Conservation (phyloP, 2,329 filamentous ascomycete species). For the Talaromyces pinophilus region DNA sequence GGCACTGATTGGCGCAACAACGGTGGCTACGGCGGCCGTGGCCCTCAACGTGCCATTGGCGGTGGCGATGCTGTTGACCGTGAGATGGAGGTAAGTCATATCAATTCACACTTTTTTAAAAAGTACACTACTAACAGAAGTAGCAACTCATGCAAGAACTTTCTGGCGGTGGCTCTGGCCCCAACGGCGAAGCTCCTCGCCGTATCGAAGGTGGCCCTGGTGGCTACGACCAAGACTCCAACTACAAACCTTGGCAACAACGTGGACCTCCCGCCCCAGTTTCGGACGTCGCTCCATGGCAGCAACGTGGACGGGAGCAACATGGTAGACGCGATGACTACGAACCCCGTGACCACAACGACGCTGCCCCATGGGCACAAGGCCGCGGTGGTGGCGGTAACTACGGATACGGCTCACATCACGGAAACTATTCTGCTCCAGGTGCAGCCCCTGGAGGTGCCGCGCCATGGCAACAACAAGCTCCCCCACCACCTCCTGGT, state of each 20-base stretch:
- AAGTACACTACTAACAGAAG: conserved; percentile 45
- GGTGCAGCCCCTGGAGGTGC: conserved; percentile 47
- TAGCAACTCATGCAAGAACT: conserved; percentile 98
- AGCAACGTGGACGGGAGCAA: conserved; percentile 55
- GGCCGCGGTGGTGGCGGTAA: conserved; percentile 51
- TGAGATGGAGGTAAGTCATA: conserved; percentile 82
- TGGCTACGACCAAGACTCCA: conserved; percentile 57
- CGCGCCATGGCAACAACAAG: conserved; percentile 64
- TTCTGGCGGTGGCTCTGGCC: conserved; percentile 70
- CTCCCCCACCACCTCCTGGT: conserved; percentile 43
- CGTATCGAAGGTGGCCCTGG: conserved; percentile 85
- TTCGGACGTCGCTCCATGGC: conserved; percentile 81
- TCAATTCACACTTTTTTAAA: conserved; percentile 4
- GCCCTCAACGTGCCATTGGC: conserved; percentile 65
- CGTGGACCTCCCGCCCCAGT: conserved; percentile 64
- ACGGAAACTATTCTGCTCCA: conserved; percentile 44
- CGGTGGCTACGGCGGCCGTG: conserved; percentile 48
- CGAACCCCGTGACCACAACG: conserved; percentile 50
- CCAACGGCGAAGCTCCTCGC: conserved; percentile 63
- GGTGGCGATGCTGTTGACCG: conserved; percentile 83
- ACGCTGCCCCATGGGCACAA: conserved; percentile 40
- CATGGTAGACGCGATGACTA: conserved; percentile 50
- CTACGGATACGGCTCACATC: conserved; percentile 42
- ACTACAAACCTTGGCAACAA: conserved; percentile 80
- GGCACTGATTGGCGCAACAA: conserved; percentile 91